Base-by-base conservation (phyloP, 768 basidiomycete species). In the Boletus rufocinnamomeus region DNA sequence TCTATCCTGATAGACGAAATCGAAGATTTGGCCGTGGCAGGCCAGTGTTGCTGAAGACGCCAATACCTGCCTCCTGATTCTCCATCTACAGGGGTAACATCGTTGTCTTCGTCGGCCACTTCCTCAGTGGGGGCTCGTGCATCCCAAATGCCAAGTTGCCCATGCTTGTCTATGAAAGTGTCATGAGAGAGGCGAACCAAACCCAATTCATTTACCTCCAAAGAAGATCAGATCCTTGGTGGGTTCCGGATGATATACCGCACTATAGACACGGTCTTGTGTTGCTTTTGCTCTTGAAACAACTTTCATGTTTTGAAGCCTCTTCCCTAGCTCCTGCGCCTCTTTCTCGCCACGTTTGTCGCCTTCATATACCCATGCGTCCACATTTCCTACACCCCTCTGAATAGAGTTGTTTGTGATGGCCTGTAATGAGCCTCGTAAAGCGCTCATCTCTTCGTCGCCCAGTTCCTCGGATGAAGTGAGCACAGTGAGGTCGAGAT, bases 181-280 rank as follows among this genome's bases (percentile, higher is more conserved):
- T 54, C 37, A 65, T 32, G 57, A 46, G 27, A 43, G 37, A 44
- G n/a, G 32, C 30, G 44, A 40, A 34, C 11, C 5, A 34, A 37
- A 38, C 0, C 4, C 6, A 23, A 46, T 10, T 16, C 2, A 55
- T 66, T 59, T 58, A 88, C 90, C 90, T 70, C 92, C 92, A 69
- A 93, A 91, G 69, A 93, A 93, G n/a, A 94, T 80, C 14, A 94
- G 71, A 71, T 94, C 92, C 64, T 89, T 91, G 14, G 85, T 82
- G 21, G 80, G 77, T 62, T 91, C 91, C 5, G 91, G 89, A 68
- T 94, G 92, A 70, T 89, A 94, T 16, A 84, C 84, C 34, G 88
- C 86, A 60, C 87, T 86, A 65, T 94, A 94, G 1, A 94, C 68
- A 23, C 92, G 76, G 59, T 88, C 80, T 60, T 84, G 77, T 2